Evolutionary conservation across 805 yeast genomes (phyloP).

Genomic region (Nakazawaea peltata): DNA sequence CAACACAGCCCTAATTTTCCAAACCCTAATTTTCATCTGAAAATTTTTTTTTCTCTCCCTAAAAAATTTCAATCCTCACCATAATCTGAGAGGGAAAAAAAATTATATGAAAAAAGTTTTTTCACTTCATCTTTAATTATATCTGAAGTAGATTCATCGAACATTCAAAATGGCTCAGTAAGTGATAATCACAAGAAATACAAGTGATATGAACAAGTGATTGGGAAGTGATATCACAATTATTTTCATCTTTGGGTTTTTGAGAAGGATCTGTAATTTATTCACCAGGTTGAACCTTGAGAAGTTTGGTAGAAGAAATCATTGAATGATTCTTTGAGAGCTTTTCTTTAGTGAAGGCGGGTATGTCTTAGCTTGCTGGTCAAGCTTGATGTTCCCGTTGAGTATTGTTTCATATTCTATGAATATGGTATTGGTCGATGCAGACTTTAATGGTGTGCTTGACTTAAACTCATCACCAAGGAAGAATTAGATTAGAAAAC

Average conservation of each 20-base stretch:
- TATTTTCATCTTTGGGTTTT: constrained; percentile 3
- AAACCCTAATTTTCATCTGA: neutral
- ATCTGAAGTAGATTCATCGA: neutral
- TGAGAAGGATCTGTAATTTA: neutral
- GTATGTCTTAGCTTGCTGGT: too few relatives aligned
- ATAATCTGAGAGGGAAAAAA: too few relatives aligned
- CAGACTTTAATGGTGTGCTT: constrained; percentile 12
- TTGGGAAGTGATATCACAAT: neutral
- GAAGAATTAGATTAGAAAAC: constrained; percentile 18
- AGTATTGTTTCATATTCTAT: constrained; percentile 13
- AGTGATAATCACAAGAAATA: constrained; percentile 3
- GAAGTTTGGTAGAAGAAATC: neutral
- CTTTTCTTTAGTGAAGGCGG: neutral
- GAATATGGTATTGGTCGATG: constrained; percentile 20
- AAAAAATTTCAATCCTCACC: too few relatives aligned
- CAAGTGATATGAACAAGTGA: neutral
- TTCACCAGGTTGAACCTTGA: neutral
- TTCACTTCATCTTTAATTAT: neutral
- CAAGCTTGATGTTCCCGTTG: too few relatives aligned
- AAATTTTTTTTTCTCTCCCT: too few relatives aligned
- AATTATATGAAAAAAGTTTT: constrained; percentile 2
- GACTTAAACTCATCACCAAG: constrained; percentile 24
- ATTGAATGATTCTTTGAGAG: neutral
- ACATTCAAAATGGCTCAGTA: constrained; percentile 9
- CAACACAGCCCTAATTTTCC: neutral